A percentile compares a stretch with the other conserved stretches of the same genome.
Evolutionary conservation across 2,329 filamentous ascomycete genomes (phyloP).

Genomic region (Albifimbria verrucaria): DNA sequence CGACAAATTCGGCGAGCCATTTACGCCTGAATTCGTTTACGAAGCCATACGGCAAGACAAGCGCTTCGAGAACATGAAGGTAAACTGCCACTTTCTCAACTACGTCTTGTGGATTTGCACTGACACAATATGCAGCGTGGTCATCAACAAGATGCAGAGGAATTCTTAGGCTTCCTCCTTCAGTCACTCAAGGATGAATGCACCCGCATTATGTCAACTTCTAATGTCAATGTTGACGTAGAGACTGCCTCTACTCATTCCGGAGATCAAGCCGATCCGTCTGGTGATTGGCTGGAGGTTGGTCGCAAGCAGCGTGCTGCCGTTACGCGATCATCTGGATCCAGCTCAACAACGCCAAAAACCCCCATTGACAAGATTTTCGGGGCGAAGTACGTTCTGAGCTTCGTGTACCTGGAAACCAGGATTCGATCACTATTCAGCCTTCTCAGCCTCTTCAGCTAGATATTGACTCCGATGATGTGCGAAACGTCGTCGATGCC

Average conservation of each 20-base stretch:
- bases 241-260: constrained; percentile 12
- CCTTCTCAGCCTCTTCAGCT: constrained; percentile 93
- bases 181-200: constrained; percentile 95
- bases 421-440: constrained; percentile 87
- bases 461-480: constrained; percentile 83
- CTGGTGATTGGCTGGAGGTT: constrained; percentile 80
- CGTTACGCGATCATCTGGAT: constrained; percentile 81
- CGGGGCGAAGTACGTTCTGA: constrained; percentile 89
- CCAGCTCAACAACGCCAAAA: constrained; percentile 71
- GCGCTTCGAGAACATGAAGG: constrained; percentile 88
- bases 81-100: too few species aligned
- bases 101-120: too few species aligned
- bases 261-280: constrained; percentile 26
- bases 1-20: constrained; percentile 85
- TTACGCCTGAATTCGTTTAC: constrained; percentile 93
- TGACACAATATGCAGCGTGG: constrained; percentile 59
- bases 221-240: neutral
- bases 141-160: constrained; percentile 96
- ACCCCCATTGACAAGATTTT: constrained; percentile 95
- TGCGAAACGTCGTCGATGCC: constrained; percentile 90
- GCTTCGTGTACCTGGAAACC: constrained; percentile 78
- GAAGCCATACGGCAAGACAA: constrained; percentile 84
- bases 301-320: constrained; percentile 86
- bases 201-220: constrained; percentile 61
- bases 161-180: constrained; percentile 90